Evolutionary conservation across 2,329 filamentous ascomycete species (phyloP), one percentile per base, ranked within the genome.

Genomic region (Corinectria fuckeliana): DNA sequence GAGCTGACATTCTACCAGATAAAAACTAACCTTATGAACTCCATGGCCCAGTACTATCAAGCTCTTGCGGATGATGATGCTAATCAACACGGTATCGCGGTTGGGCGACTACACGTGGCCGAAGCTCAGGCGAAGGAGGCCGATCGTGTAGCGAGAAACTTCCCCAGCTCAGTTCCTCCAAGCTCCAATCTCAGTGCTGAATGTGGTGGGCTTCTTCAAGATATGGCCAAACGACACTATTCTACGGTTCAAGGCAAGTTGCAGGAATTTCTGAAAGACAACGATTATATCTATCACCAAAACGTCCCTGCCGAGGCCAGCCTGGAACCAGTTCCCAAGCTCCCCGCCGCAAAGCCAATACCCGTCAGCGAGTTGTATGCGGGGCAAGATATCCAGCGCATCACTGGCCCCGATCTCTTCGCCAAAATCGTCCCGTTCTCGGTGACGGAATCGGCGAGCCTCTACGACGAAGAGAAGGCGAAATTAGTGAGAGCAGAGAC

Each of bases 381-480:
- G 58, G 94, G 94, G 1, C 95, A 98, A 76, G 95, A 99, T 74
- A 97, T 99, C 39, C 92, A 97, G 74, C 86, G 93, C 23, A 98
- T 99, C 62, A 98, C 96, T 34, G 96, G 96, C 0, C 94, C 95
- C 0, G 95, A 99, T 72, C 90, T 99, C 50, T 99, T 99, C 77
- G 89, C 95, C 67, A 96, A 96, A 75, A 97, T 99, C 60, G 92
- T 98, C 2, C 95, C 95, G 0, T 90, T 98, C 80, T 91, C 93
- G 3, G 94, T 99, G 1, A 99, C 95, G 0, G 94, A 99, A 76
- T 96, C 92, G 21, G 95, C 95, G 11, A 98, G 95, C 79, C 79
- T 98, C 69, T 99, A 99, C 74, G 95, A 98, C 65, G 95, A 99
- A 76, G 95, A 99, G 75, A 99, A 99, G 78, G 95, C 95, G 11